These are phyloP conservation scores for Fusarium luffae DNA, from an alignment of 2,329 filamentous ascomycete genomes.

Conservation along the genomic window DNA sequence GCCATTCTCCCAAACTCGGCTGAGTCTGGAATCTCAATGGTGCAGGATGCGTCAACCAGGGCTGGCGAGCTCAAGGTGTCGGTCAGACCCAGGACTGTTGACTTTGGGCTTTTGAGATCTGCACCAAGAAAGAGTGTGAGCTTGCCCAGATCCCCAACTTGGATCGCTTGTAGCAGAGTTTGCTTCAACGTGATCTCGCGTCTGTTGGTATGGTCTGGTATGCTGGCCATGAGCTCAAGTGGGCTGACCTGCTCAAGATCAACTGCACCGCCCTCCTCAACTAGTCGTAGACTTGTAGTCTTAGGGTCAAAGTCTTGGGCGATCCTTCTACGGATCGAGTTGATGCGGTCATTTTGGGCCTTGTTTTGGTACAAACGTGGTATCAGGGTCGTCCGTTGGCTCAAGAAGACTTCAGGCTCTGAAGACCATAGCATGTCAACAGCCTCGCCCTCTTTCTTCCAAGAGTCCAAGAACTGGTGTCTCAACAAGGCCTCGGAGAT, in stretches of 20 bases:
- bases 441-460: not conserved
- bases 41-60: not conserved
- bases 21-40: not conserved
- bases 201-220: too few species aligned
- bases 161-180: too few species aligned
- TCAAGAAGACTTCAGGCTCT: constrained; percentile 7
- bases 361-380: not conserved
- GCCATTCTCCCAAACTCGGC: not conserved
- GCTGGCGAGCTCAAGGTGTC: not conserved
- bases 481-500: not conserved
- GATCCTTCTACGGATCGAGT: not conserved
- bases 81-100: not conserved
- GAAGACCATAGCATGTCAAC: constrained; percentile 6
- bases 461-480: not conserved
- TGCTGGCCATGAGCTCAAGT: not conserved
- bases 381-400: not conserved
- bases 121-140: not conserved
- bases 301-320: not conserved
- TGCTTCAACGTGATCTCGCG: too few species aligned
- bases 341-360: not conserved
- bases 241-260: not conserved
- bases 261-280: not conserved
- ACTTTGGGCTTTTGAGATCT: not conserved
- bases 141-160: too few species aligned
- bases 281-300: not conserved